Base-by-base conservation (phyloP, 495 filamentous ascomycete genomes). In the Stereocaulon alpinum region DNA sequence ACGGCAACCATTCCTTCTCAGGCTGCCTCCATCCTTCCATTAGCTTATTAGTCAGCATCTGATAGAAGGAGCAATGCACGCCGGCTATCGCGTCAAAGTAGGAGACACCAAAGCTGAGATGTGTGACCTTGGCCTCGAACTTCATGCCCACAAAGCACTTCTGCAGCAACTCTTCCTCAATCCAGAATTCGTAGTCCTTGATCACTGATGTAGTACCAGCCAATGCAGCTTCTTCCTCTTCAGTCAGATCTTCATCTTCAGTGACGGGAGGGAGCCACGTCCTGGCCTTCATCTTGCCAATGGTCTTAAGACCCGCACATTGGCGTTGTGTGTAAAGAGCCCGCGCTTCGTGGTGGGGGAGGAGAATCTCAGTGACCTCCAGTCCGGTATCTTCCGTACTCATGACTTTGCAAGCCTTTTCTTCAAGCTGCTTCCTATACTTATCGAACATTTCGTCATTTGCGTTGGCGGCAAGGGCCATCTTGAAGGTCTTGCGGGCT, bases 81-180 rank as follows among this genome's bases (percentile, higher is more conserved):
- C 73, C 75, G 47, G 65, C 63, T n/a, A 86, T 65, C 6, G 77
- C 69, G 53, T 84, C 81, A 58, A 90, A 77, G 63, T 78, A 81
- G 64, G 79, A 73, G 37, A 89, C 48, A 9, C 83, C 86, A 56
- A 74, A 77, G 58, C 78, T 82, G 32, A 89, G 70, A 50, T 81
- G 76, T 68, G 82, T 84, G 17, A 95, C 77, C 9, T 67, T 70
- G 6, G 81, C 74, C 37, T 78, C 76, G 17, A 96, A 68, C 73
- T 94, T 95, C 84, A 95, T 83, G 1, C 91, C 89, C 1, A 81
- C 74, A 62, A 82, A 83, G 60, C 84, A 79, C 49, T 79, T 72
- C 30, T 74, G 61, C 20, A 96, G 74, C 6, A 86, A 71, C 0
- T 78, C 67, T 29, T 83, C 77, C 65, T 93, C 89, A 27, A 94